Percentiles rank a stretch among this genome's conserved stretches.
Evolutionary conservation across 495 filamentous ascomycete genomes (phyloP).

Genomic region (Talaromyces adpressus): DNA sequence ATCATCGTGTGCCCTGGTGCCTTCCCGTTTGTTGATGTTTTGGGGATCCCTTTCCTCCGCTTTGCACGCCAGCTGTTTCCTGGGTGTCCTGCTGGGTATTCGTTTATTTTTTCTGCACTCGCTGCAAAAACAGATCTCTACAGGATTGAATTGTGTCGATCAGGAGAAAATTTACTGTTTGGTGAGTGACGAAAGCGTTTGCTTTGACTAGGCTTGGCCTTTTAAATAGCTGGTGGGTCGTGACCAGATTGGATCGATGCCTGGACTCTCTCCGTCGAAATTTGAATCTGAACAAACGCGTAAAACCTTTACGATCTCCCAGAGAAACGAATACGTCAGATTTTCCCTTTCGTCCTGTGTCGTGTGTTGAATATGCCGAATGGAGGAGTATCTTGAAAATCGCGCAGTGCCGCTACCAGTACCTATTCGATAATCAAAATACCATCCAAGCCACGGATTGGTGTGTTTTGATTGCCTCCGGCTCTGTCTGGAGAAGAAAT

Average conservation of each 20-base stretch:
- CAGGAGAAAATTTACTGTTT: neutral
- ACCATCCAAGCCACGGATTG: neutral
- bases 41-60: neutral
- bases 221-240: neutral
- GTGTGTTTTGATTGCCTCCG: neutral
- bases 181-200: neutral
- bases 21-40: neutral
- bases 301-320: neutral
- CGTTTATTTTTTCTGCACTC: neutral
- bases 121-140: neutral
- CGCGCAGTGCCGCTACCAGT: neutral
- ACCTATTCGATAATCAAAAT: neutral
- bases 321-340: neutral
- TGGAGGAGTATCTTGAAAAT: neutral
- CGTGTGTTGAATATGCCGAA: neutral
- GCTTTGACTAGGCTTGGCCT: neutral
- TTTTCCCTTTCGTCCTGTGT: neutral
- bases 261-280: neutral
- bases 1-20: neutral
- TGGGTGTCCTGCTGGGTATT: neutral
- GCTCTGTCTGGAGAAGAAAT: neutral
- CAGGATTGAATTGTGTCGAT: neutral
- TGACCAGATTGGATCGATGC: neutral
- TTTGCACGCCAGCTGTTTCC: neutral
- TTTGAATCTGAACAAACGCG: neutral